These are phyloP conservation scores for Melanomma pulvis-pyrius DNA, from an alignment of 495 filamentous ascomycete genomes.

Conservation along the genomic window DNA sequence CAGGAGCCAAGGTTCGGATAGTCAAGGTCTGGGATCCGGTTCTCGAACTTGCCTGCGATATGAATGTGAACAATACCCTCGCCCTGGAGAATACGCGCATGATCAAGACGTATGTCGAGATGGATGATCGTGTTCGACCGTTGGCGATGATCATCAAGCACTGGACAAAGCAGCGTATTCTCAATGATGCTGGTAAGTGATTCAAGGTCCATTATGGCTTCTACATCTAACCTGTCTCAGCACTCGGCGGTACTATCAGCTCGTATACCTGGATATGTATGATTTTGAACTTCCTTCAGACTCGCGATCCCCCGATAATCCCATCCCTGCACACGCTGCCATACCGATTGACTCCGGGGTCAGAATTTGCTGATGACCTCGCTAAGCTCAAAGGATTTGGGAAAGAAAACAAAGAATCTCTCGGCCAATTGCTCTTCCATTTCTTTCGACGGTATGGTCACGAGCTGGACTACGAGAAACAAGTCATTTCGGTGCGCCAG, in stretches of 20 bases:
- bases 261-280: slow-evolving; percentile 99
- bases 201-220: background rate
- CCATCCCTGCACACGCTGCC: slow-evolving; percentile 82
- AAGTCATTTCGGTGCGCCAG: slow-evolving; percentile 83
- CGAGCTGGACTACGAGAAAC: slow-evolving; percentile 85
- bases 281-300: slow-evolving; percentile 95
- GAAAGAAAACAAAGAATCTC: slow-evolving; percentile 73
- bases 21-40: slow-evolving; percentile 99
- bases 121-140: slow-evolving; percentile 86
- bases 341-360: slow-evolving; percentile 61
- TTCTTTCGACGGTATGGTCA: slow-evolving; percentile 96
- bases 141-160: slow-evolving; percentile 96
- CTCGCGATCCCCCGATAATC: slow-evolving; percentile 81
- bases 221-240: slow-evolving; percentile 42
- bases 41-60: slow-evolving; percentile 86
- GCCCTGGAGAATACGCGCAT: slow-evolving; percentile 96
- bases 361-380: slow-evolving; percentile 84
- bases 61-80: slow-evolving; percentile 97
- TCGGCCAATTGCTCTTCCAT: slow-evolving; percentile 82
- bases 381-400: slow-evolving; percentile 73
- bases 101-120: slow-evolving; percentile 95
- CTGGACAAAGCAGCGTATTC: slow-evolving; percentile 88
- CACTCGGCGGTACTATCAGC: slow-evolving; percentile 89
- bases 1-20: slow-evolving; percentile 93
- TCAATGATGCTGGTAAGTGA: slow-evolving; percentile 90